Conservation (phyloP, 1,139 yeast genomes). For the Blastobotrys aristatus region DNA sequence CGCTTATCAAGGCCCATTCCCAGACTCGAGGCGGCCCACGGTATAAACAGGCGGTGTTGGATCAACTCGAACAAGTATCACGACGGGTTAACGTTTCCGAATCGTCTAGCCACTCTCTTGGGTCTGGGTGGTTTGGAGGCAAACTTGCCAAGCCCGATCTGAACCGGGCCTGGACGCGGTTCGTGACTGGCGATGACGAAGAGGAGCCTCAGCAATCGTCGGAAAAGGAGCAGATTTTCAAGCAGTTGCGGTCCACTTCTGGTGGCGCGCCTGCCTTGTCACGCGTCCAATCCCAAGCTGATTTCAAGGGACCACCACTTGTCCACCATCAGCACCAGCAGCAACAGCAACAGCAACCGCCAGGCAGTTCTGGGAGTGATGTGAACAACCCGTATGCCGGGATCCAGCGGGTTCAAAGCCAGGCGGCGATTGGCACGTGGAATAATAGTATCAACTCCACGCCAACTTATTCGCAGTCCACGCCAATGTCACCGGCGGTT, state of each 20-base stretch:
- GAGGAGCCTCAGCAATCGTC: constrained; percentile 30
- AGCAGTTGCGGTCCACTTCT: constrained; percentile 8
- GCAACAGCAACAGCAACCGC: not conserved
- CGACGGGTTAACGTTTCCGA: constrained; percentile 24
- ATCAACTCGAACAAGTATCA: constrained; percentile 37
- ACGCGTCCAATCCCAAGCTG: constrained; percentile 13
- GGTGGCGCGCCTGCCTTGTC: constrained; percentile 14
- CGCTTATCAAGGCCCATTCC: constrained; percentile 38
- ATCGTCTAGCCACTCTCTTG: constrained; percentile 32
- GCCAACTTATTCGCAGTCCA: not conserved
- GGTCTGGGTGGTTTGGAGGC: constrained; percentile 57
- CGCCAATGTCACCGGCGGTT: constrained; percentile 6
- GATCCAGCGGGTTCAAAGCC: not conserved
- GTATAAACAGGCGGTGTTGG: constrained; percentile 37
- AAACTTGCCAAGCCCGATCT: constrained; percentile 70
- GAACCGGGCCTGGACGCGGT: constrained; percentile 76
- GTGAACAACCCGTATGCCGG: not conserved
- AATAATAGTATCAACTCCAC: not conserved
- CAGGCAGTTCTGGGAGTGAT: not conserved
- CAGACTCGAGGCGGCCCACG: constrained; percentile 36
- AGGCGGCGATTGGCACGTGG: not conserved
- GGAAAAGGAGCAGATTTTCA: constrained; percentile 36
- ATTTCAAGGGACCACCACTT: constrained; percentile 6
- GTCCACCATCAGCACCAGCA: not conserved
- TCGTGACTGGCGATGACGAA: constrained; percentile 82